These are phyloP conservation scores for Avena atlantica DNA, from an alignment of 176 grass and related monocot genomes.

Conservation along the genomic window DNA sequence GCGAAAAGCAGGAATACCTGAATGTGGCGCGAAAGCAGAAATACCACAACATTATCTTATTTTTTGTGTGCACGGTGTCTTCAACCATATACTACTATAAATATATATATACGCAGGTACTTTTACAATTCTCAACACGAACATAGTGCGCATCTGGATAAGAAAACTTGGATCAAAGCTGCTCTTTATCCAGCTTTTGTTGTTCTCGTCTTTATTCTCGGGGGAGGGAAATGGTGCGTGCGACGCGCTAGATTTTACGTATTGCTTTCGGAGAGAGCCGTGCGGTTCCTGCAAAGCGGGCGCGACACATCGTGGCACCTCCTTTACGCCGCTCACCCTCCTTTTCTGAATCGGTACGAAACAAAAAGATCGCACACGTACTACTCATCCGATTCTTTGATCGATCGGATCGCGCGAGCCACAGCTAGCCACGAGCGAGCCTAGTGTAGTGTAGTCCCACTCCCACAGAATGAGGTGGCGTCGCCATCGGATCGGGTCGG, in stretches of 20 bases:
- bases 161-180: too few species aligned
- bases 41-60: not conserved
- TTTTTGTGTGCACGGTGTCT: constrained; percentile 12
- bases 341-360: constrained; percentile 34
- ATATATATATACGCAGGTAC: too few species aligned
- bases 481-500: too few species aligned
- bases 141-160: too few species aligned
- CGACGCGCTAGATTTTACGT: too few species aligned
- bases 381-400: not conserved
- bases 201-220: too few species aligned
- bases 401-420: not conserved
- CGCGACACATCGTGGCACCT: not conserved
- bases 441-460: not conserved
- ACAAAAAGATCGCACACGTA: constrained; percentile 24
- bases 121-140: too few species aligned
- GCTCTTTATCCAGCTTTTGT: too few species aligned
- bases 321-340: constrained; percentile 38
- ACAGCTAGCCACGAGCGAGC: constrained; percentile 11
- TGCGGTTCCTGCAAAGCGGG: constrained; percentile 2
- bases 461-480: not conserved
- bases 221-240: too few species aligned
- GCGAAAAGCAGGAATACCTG: not conserved
- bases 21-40: constrained; percentile 26
- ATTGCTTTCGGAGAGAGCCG: not conserved
- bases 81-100: not conserved